Evolutionary conservation across 139 green algal species (phyloP), one percentile per base, ranked within the genome.

Genomic region (Zygnema circumcarinatum): DNA sequence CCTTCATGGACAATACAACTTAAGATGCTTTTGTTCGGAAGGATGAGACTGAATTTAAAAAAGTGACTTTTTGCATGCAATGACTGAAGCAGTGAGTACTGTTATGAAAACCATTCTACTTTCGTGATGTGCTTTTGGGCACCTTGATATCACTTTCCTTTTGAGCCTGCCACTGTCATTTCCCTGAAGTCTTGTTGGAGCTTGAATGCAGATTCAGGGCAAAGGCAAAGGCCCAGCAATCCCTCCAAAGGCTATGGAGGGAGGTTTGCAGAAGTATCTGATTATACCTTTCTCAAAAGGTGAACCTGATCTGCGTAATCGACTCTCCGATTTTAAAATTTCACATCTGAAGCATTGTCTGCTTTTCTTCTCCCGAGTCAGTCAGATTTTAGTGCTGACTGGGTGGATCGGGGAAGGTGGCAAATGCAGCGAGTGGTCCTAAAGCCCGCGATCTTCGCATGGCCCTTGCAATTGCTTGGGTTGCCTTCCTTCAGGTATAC

Each of bases 231-330:
- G 75, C 38, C 36, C 74, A 32, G 67, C 93, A 38, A 84, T 91
- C 29, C 90, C 94, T 39, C 93, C 95, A 81, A 88, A 89, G 67
- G 33, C 93, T 2, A 52, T 93, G 36, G 52, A 47, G 0, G 84
- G 83, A 39, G 87, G 62, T 42, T 56, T 87, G 42, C 80, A 84
- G 62, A 88, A 76, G 11, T 95, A 92, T 74, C 80, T 96, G 72
- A 85, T 90, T 21, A 47, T 75, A 38, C 95, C 95, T 2, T 93
- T 98, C 83, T 82, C 94, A 39, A 92, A 94, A 2, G 93, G 91
- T 84, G 76, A 33, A 29, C 74, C 31, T 47, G n/a, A 32, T 38
- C 33, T 67, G 7, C 7, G 7, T 62, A 25, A 62, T 62, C n/a
- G n/a, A n/a, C n/a, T n/a, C n/a, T n/a, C n/a, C n/a, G n/a, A 62